Conservation (phyloP, 2,329 filamentous ascomycete genomes). For the Fonsecaea nubica region DNA sequence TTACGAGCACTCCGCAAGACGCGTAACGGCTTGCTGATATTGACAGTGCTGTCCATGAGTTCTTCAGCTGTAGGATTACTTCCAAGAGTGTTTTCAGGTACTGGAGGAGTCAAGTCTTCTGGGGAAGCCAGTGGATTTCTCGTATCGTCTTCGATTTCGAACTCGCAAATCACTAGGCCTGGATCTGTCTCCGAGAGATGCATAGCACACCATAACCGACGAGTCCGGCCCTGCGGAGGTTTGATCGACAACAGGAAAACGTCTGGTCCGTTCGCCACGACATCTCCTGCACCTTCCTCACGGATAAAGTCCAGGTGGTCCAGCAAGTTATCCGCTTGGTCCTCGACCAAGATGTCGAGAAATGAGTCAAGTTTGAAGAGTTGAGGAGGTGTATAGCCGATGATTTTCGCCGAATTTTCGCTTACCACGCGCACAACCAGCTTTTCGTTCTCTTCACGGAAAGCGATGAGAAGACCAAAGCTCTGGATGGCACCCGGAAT, state of each 20-base stretch:
- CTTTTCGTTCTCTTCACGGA: constrained; percentile 75
- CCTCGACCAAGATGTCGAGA: constrained; percentile 80
- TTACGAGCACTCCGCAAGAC: constrained; percentile 77
- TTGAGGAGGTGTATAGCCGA: constrained; percentile 77
- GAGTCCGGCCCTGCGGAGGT: constrained; percentile 59
- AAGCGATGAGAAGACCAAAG: constrained; percentile 77
- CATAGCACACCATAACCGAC: constrained; percentile 86
- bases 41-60: constrained; percentile 75
- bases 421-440: constrained; percentile 76
- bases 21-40: constrained; percentile 76
- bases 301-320: constrained; percentile 89
- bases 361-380: constrained; percentile 78
- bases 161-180: constrained; percentile 81
- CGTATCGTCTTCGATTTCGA: constrained; percentile 81
- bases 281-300: constrained; percentile 76
- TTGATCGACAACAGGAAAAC: constrained; percentile 80
- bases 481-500: constrained; percentile 81
- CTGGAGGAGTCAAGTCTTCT: constrained; percentile 65
- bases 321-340: constrained; percentile 81
- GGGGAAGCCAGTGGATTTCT: constrained; percentile 70
- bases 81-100: constrained; percentile 75
- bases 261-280: constrained; percentile 77
- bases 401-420: constrained; percentile 77
- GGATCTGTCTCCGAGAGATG: constrained; percentile 74
- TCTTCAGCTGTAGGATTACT: constrained; percentile 77